Conservation (phyloP, 495 filamentous ascomycete species). For the Aspergillus asperescens region DNA sequence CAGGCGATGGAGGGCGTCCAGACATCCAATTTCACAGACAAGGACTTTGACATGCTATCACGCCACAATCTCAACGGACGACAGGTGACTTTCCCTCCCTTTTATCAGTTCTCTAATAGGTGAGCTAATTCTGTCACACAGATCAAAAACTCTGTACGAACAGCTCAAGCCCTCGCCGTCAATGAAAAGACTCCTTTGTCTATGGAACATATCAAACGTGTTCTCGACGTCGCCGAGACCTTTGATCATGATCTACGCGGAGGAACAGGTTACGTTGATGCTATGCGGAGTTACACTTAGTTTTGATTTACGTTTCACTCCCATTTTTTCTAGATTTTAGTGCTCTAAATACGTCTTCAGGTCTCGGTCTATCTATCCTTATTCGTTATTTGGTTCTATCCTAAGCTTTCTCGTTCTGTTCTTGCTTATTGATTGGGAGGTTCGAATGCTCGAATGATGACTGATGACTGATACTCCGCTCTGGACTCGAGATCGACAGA, state of each 20-base stretch:
- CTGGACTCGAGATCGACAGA: not conserved
- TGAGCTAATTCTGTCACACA: slow-evolving; percentile 25
- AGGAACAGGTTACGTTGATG: slow-evolving; percentile 53
- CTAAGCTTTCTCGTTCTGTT: too few species aligned
- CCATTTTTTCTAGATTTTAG: not conserved
- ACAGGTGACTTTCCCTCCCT: slow-evolving; percentile 47
- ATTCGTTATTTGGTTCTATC: too few species aligned
- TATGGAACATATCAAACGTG: slow-evolving; percentile 78
- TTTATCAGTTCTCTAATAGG: not conserved
- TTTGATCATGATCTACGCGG: slow-evolving; percentile 75
- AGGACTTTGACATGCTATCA: slow-evolving; percentile 62
- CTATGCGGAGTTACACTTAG: slow-evolving; percentile 49
- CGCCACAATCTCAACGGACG: slow-evolving; percentile 78
- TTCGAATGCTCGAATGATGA: slow-evolving; percentile 1
- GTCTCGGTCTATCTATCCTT: too few species aligned
- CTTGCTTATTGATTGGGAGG: too few species aligned
- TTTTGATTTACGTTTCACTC: slow-evolving; percentile 6
- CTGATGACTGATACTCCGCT: not conserved
- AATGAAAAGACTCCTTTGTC: slow-evolving; percentile 64
- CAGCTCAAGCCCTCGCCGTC: slow-evolving; percentile 79
- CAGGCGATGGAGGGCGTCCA: slow-evolving; percentile 57
- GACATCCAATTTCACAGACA: slow-evolving; percentile 58
- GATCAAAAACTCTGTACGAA: slow-evolving; percentile 91
- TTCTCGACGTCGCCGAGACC: slow-evolving; percentile 73
- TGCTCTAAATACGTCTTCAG: not conserved